Base-by-base conservation (phyloP, 257 asterid genomes). In the Lycium ferocissimum region DNA sequence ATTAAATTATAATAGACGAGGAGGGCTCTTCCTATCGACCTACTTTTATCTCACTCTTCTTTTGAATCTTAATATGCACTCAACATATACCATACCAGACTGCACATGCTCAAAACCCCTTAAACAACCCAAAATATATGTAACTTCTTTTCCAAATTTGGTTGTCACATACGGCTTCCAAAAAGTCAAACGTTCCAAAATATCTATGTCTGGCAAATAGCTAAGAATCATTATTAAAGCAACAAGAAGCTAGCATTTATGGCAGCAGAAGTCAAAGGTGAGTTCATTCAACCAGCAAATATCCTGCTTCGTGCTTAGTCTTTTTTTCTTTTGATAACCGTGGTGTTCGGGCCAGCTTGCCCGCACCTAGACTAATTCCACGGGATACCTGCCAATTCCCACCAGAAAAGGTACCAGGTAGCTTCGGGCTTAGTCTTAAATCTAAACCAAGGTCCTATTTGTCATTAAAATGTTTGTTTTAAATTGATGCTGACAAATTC, bases 41-140 rank as follows among this genome's bases (percentile, higher is more conserved):
- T 45, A 45, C 18, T 73, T 20, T 4, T 20, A n/a, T 72, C 33
- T 22, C 17, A 33, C 38, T 5, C 80, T 72, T 72, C 58, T 45
- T 71, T 45, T 72, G 58, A 72, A 72, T 72, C 80, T n/a, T 73
- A 53, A 73, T n/a, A 73, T 12, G 20, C 61, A 75, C 43, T 75
- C 59, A 75, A 49, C 61, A 75, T 75, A 75, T 20, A 75, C 62
- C 81, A 49, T 2, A 49, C 20, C 62, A 75, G 13, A 49, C 62
- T 75, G 22, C 37, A 49, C 61, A 75, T 49, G 40, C 61, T 75
- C 80, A 75, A 76, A 49, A 51, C 45, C 12, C 22, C 43, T 51
- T 76, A 51, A 22, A 3, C 9, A 1, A 7, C 45, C 9, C 62
- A 49, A 51, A 51, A 15, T 33, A 53, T 22, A 14, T 76, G 20